Base-by-base conservation (phyloP, 2,329 filamentous ascomycete genomes). In the Epichloe bromicola region DNA sequence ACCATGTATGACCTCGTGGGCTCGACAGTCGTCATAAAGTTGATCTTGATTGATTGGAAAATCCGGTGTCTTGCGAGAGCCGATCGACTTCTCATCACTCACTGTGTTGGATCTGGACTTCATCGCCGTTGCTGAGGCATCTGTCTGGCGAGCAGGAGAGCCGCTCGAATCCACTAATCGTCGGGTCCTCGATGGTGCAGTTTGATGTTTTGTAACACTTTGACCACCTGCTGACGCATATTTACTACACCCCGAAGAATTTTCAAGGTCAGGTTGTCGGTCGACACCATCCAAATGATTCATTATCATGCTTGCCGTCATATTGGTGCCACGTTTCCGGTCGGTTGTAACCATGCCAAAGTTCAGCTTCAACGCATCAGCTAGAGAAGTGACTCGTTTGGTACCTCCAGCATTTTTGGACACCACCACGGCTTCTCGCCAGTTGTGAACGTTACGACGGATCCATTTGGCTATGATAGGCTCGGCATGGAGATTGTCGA, bases 321-420 rank as follows among this genome's bases (percentile, higher is more conserved):
- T 84, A 54, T 84, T 83, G 46, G 80, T 79, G 38, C 75, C 73
- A 49, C 85, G 75, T 62, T 80, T 82, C 59, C 81, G 77, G 59
- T 94, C 88, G 6, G 88, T 94, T 3, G 88, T 94, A 51, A 98
- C 89, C 63, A 98, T 89, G 58, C 93, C 93, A 60, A 98, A 98
- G 73, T 94, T 97, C 59, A 98, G 79, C 75, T 97, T 97, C 59
- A 98, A 71, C 2, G 89, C 89, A 70, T 98, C 93, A 54, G 93
- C 93, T 50, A 98, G 74, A 30, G 91, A 96, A 14, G 93, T 98
- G 39, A 97, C 93, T 57, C 93, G 81, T 73, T 98, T 98, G 46
- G 93, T 97, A 53, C 93, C 93, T 51, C 93, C 93, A 2, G 93
- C 87, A 63, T 98, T 98, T 74, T 98, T 98, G 64, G 91, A 97